phyloP scores from a whole-genome alignment of 1,284 basidiomycete genomes.

The Cryptococcus sp. region DNA sequence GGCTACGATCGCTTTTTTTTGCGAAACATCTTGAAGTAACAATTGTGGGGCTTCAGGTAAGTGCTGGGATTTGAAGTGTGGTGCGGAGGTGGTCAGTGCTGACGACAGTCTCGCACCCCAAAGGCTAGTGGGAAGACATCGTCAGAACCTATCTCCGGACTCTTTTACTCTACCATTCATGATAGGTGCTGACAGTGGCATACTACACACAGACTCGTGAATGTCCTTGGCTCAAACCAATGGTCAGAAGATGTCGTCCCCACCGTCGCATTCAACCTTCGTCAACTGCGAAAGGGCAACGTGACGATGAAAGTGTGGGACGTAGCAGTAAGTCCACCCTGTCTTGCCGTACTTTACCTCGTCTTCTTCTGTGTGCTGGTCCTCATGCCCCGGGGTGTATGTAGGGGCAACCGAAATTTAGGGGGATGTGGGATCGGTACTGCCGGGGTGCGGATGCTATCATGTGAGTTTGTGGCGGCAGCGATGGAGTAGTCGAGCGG shows the following conservation, averaged over 20 bases:
- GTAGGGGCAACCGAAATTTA: conserved; percentile 86
- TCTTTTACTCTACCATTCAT: too few species aligned
- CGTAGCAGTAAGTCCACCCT: conserved; percentile 59
- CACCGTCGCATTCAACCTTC: conserved; percentile 80
- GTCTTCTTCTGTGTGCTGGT: background rate
- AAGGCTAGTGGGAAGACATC: conserved; percentile 93
- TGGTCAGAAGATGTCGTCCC: conserved; percentile 93
- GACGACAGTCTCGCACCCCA: background rate
- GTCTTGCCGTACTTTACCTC: background rate
- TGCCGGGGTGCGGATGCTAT: conserved; percentile 92
- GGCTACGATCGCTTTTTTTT: conserved; percentile 66
- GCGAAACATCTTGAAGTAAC: conserved; percentile 88
- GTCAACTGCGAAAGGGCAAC: conserved; percentile 73
- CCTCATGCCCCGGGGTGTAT: too few species aligned
- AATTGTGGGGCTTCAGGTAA: conserved; percentile 85
- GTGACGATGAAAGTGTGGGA: conserved; percentile 94
- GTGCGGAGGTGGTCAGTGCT: background rate
- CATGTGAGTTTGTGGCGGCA: conserved; percentile 59
- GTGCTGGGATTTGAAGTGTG: conserved; percentile 17
- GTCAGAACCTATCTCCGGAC: conserved; percentile 45
- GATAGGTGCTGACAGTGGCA: background rate
- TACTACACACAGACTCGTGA: conserved; percentile 58
- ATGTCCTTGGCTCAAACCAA: conserved; percentile 84
- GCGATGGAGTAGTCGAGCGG: background rate
- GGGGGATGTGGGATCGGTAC: conserved; percentile 81